phyloP scores from a whole-genome alignment of 495 filamentous ascomycete genomes.

The Oleoguttula mirabilis region DNA sequence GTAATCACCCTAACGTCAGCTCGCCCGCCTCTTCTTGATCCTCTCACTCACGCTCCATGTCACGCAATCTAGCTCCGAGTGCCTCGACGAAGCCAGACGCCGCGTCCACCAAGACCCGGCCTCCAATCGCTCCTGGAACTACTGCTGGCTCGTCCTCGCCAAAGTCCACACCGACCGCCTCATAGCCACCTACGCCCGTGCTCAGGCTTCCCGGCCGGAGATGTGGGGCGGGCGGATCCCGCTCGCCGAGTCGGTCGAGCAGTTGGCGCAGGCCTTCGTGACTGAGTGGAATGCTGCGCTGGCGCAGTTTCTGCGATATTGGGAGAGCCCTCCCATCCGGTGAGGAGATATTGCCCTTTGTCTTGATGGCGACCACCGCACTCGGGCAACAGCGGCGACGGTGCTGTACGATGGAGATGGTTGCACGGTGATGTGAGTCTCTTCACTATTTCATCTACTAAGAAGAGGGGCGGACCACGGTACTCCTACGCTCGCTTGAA shows the following conservation, averaged over 20 bases:
- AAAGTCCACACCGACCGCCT: conserved; percentile 55
- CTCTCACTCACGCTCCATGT: background rate
- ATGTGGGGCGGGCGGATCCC: conserved; percentile 63
- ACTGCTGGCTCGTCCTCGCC: conserved; percentile 60
- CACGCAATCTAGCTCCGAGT: conserved; percentile 40
- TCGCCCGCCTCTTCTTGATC: background rate
- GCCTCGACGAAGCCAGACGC: conserved; percentile 54
- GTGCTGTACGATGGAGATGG: background rate
- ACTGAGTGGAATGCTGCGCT: conserved; percentile 58
- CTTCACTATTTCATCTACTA: background rate
- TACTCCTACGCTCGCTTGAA: too few species aligned
- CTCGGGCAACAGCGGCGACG: background rate
- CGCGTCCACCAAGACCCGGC: conserved; percentile 52
- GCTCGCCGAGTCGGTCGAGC: conserved; percentile 38
- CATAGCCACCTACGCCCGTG: conserved; percentile 46
- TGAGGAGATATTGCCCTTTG: too few species aligned
- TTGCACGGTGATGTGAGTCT: background rate
- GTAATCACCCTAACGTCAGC: conserved; percentile 17
- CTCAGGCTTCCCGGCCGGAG: conserved; percentile 48
- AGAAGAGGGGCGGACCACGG: background rate
- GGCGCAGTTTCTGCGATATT: conserved; percentile 55
- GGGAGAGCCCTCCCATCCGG: conserved; percentile 42
- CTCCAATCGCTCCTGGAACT: conserved; percentile 62
- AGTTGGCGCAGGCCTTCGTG: conserved; percentile 51
- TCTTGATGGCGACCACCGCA: too few species aligned